Evolutionary conservation across 495 filamentous ascomycete species (phyloP), one percentile per base, ranked within the genome.

Genomic region (Penicillium soppii): DNA sequence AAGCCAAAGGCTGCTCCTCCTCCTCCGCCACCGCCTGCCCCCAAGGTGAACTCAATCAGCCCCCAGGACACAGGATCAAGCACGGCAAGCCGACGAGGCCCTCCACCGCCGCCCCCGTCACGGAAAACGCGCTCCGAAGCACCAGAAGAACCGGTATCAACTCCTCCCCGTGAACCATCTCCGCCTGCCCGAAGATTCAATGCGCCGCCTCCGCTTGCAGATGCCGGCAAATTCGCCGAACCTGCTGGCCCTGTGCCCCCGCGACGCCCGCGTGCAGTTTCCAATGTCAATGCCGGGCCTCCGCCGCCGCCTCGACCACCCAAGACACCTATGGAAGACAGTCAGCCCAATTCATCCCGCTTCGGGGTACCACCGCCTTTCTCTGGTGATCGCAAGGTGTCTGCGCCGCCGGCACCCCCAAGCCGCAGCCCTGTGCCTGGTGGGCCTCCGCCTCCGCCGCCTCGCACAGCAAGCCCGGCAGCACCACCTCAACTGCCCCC

Each of bases 331-430:
- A 74, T 91, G 59, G 88, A 92, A 25, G 88, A 91, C 16, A 60
- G 65, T 57, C 65, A 79, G 19, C 46, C 61, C 6, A 38, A 19
- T 25, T 20, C n/a, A 13, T 71, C 75, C 23, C 86, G 74, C 53
- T 90, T 88, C 63, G 82, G 79, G 17, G 91, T 97, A 12, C 91
- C 94, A 23, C 92, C 92, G 15, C 85, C 88, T 17, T 96, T 96
- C 63, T 69, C 79, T 43, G 86, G 87, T 30, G 82, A 87, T 55
- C 75, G 86, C 44, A 83, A 81, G 43, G 62, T 77, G 1, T 78
- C 78, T 13, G 76, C 79, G 19, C 88, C 89, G 23, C 90, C 91
- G 13, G 85, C 88, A 47, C 86, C 90, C 19, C 91, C 90, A 47
- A 83, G 75, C 57, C 83, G 88, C 15, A 83, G 79, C 30, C 68